phyloP scores from a whole-genome alignment of 1,284 basidiomycete genomes.

The Hemileia vastatrix region DNA sequence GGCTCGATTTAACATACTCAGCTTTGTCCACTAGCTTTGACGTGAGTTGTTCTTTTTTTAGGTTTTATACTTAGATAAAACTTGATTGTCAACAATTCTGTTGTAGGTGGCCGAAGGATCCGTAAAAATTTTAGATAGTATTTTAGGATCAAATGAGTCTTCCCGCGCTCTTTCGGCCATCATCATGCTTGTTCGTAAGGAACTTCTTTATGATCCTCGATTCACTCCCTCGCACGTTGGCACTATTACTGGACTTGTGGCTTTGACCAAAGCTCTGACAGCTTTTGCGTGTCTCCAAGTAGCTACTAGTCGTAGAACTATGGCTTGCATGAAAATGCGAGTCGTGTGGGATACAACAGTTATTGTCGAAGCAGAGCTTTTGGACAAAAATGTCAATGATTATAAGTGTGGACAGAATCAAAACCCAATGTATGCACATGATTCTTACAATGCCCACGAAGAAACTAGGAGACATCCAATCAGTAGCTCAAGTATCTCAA shows the following conservation, averaged over 20 bases:
- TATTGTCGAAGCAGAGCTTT: neutral
- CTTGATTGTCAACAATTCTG: neutral
- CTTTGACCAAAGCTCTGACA: conserved; percentile 50
- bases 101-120: conserved; percentile 47
- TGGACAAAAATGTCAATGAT: too few relatives aligned
- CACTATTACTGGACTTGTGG: conserved; percentile 41
- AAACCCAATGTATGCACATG: too few relatives aligned
- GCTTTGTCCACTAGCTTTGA: conserved; percentile 43
- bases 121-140: conserved; percentile 49
- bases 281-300: conserved; percentile 51
- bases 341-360: conserved; percentile 29
- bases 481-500: too few relatives aligned
- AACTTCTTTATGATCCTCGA: conserved; percentile 45
- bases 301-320: conserved; percentile 47
- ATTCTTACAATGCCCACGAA: too few relatives aligned
- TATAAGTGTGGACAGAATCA: too few relatives aligned
- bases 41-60: neutral
- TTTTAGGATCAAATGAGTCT: conserved; percentile 51
- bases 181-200: conserved; percentile 48
- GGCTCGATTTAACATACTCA: conserved; percentile 48
- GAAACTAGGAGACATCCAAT: too few relatives aligned
- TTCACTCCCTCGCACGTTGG: conserved; percentile 42
- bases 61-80: neutral
- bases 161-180: conserved; percentile 49
- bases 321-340: conserved; percentile 44